Evolutionary conservation across 495 filamentous ascomycete genomes (phyloP).

Genomic region (Penicillium longicatenatum): DNA sequence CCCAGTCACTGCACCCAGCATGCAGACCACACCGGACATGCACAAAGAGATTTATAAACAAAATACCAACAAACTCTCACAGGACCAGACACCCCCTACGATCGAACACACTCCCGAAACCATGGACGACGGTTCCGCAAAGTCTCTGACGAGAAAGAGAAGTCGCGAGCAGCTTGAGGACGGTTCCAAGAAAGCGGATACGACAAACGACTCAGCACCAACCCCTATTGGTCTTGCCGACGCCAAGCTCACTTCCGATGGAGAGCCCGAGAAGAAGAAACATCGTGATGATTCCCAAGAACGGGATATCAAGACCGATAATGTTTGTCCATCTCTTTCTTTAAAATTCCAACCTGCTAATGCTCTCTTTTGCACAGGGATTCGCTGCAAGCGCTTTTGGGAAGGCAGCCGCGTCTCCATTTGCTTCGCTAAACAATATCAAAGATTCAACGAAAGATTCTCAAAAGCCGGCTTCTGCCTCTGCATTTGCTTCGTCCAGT

Average conservation of each 20-base stretch:
- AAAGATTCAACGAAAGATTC: constrained; percentile 17
- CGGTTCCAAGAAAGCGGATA: constrained; percentile 21
- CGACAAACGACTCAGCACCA: constrained; percentile 1
- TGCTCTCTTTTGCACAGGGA: constrained; percentile 29
- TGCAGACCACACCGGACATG: neutral
- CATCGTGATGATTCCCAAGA: constrained; percentile 50
- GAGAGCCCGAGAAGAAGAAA: constrained; percentile 49
- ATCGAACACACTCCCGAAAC: neutral
- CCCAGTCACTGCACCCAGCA: too few species aligned
- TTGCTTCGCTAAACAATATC: constrained; percentile 42
- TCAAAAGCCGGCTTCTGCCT: constrained; percentile 37
- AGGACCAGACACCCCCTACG: constrained; percentile 9
- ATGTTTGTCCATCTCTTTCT: constrained; percentile 12
- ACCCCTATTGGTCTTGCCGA: neutral
- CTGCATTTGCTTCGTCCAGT: constrained; percentile 56
- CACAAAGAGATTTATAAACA: neutral
- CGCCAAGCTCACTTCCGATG: constrained; percentile 23
- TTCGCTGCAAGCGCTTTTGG: constrained; percentile 53
- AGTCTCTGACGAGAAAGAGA: constrained; percentile 49
- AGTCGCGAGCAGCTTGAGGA: constrained; percentile 56
- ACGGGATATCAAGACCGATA: constrained; percentile 15
- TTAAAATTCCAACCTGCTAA: neutral
- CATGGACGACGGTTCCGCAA: constrained; percentile 19
- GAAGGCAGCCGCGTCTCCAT: constrained; percentile 55
- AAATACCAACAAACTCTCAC: constrained; percentile 13